These are phyloP conservation scores for Trichoderma asperelloides DNA, from an alignment of 495 filamentous ascomycete genomes.

Conservation along the genomic window DNA sequence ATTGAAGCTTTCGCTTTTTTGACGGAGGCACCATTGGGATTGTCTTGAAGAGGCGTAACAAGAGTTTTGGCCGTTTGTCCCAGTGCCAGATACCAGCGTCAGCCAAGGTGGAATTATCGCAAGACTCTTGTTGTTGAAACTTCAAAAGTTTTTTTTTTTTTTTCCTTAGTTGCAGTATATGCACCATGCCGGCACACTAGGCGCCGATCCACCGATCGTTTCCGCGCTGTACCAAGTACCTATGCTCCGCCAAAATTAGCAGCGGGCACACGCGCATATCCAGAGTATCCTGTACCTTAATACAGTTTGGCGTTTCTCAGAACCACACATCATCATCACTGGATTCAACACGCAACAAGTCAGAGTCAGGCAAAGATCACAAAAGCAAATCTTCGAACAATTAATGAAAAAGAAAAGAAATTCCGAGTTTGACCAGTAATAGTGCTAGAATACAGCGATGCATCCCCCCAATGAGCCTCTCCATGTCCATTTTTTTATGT, in stretches of 20 bases:
- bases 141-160: constrained; percentile 5
- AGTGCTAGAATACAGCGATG: constrained; percentile 1
- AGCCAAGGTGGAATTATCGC: neutral
- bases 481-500: constrained; percentile 1
- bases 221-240: neutral
- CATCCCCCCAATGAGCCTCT: neutral
- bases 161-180: neutral
- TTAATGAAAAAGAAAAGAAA: neutral
- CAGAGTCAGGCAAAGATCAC: too few relatives aligned
- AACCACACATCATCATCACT: too few relatives aligned
- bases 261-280: too few relatives aligned
- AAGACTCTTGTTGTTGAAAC: neutral
- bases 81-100: neutral
- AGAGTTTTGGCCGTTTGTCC: neutral
- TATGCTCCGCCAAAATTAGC: neutral
- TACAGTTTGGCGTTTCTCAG: too few relatives aligned
- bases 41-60: neutral
- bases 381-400: too few relatives aligned
- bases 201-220: neutral
- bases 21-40: neutral
- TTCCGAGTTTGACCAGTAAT: neutral
- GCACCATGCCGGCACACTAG: neutral
- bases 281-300: too few relatives aligned
- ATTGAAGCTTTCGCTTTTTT: constrained; percentile 9
- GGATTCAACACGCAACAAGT: too few relatives aligned